These are phyloP conservation scores for Paecilomyces dactylethromorphus DNA, from an alignment of 2,329 filamentous ascomycete species.

Conservation along the genomic window DNA sequence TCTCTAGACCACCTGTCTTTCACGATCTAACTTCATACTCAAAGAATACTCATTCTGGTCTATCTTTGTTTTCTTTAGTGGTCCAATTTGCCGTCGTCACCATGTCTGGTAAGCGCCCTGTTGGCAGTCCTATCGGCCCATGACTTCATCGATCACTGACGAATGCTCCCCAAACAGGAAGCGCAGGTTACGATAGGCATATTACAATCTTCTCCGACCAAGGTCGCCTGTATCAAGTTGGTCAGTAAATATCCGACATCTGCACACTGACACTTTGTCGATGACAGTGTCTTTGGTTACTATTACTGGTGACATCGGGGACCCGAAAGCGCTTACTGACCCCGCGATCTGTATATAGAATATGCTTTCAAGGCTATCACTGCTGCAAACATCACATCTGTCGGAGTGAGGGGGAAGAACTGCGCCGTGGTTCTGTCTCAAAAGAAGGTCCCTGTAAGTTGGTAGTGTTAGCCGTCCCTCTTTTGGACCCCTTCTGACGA, in stretches of 20 bases:
- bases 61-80: conserved; percentile 5
- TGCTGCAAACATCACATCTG: conserved; percentile 96
- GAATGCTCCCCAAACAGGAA: conserved; percentile 46
- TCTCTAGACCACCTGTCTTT: conserved; percentile 8
- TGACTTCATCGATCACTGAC: conserved; percentile 26
- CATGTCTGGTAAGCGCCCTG: conserved; percentile 38
- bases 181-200: conserved; percentile 92
- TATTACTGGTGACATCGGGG: background rate
- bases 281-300: background rate
- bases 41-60: background rate
- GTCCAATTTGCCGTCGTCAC: conserved; percentile 15
- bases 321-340: conserved; percentile 17
- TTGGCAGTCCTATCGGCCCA: conserved; percentile 9
- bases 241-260: conserved; percentile 52
- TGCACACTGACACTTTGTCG: background rate
- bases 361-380: conserved; percentile 99
- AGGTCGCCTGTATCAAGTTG: conserved; percentile 98
- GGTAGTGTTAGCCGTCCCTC: conserved; percentile 1
- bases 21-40: background rate
- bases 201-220: conserved; percentile 99
- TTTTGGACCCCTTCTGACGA: background rate
- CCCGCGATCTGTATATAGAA: conserved; percentile 52
- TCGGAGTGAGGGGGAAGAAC: conserved; percentile 92
- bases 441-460: conserved; percentile 95
- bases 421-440: conserved; percentile 96